These are phyloP conservation scores for Entophlyctis helioformis DNA, from an alignment of 192 early-diverging fungal genomes.

Conservation along the genomic window DNA sequence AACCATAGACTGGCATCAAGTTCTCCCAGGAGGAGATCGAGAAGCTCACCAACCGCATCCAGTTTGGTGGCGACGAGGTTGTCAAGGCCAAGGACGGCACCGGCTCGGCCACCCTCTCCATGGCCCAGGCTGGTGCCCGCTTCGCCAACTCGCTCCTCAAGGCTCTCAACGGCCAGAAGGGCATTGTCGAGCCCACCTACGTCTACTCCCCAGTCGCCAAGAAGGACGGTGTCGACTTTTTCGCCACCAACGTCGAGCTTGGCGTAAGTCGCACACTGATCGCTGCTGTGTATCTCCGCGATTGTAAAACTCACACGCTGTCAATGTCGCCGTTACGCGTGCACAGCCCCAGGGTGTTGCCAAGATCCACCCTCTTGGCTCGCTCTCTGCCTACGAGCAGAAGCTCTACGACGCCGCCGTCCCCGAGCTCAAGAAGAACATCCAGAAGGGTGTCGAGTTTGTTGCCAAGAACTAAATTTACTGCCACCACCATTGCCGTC, in stretches of 20 bases:
- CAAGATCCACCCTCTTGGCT: conserved; percentile 74
- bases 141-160: conserved; percentile 83
- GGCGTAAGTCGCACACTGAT: conserved; percentile 16
- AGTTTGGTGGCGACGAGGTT: conserved; percentile 97
- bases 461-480: conserved; percentile 36
- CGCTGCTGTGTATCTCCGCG: not conserved
- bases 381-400: conserved; percentile 66
- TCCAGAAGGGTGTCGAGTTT: conserved; percentile 76
- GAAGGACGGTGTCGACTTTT: conserved; percentile 46
- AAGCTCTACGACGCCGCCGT: conserved; percentile 61
- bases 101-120: conserved; percentile 40
- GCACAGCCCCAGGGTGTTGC: conserved; percentile 52
- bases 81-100: conserved; percentile 97
- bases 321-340: not conserved
- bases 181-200: conserved; percentile 81
- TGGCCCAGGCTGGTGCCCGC: conserved; percentile 37
- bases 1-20: conserved; percentile 36
- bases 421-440: conserved; percentile 81
- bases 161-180: conserved; percentile 67
- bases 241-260: conserved; percentile 51
- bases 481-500: no score
- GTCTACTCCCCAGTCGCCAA: conserved; percentile 57
- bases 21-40: conserved; percentile 75
- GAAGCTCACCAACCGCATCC: conserved; percentile 86
- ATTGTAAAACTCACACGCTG: not conserved